phyloP scores from a whole-genome alignment of 1,139 yeast genomes.

The Waltiozyma sp. region DNA sequence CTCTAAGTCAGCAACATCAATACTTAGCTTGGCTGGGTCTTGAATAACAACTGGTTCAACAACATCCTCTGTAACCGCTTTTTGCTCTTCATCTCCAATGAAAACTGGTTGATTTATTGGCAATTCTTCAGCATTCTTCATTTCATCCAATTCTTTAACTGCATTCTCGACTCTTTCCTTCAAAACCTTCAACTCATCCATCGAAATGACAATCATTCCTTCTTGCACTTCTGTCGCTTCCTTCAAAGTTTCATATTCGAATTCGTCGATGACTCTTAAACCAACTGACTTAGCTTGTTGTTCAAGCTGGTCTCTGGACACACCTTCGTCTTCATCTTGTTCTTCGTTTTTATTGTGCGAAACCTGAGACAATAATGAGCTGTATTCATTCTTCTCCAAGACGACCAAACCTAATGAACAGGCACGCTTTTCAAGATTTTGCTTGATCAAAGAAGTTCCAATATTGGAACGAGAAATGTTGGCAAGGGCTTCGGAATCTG shows the following conservation, averaged over 20 bases:
- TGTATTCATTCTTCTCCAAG: slow-evolving; percentile 8
- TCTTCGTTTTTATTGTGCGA: too few relatives aligned
- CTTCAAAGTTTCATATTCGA: slow-evolving; percentile 2
- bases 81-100: neutral
- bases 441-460: neutral
- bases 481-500: slow-evolving; percentile 5
- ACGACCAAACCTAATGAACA: slow-evolving; percentile 10
- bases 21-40: neutral
- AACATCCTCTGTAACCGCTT: neutral
- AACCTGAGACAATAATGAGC: slow-evolving; percentile 1
- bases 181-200: neutral
- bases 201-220: slow-evolving; percentile 3
- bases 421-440: slow-evolving; percentile 5
- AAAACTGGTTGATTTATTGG: too few relatives aligned
- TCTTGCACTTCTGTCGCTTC: slow-evolving; percentile 1
- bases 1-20: neutral
- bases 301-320: slow-evolving; percentile 2
- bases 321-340: neutral
- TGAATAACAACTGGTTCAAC: too few relatives aligned
- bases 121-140: neutral
- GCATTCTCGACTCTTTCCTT: neutral
- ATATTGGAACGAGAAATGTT: neutral
- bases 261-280: slow-evolving; percentile 5
- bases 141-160: neutral
- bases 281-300: slow-evolving; percentile 8